Evolutionary conservation across 306 rosid species (phyloP).

Genomic region (Psophocarpus tetragonolobus): DNA sequence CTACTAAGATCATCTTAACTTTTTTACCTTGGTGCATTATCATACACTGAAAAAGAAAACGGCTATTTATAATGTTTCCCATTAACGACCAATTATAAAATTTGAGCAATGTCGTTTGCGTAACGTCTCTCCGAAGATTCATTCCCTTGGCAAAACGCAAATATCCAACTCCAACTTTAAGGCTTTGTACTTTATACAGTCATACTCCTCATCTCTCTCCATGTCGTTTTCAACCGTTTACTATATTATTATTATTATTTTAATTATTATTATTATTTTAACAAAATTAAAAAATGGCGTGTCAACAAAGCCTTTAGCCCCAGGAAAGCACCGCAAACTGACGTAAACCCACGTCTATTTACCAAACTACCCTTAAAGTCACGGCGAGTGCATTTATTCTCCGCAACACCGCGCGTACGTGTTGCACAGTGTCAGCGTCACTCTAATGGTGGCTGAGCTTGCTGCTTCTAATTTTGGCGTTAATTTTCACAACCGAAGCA

Average conservation of each 20-base stretch:
- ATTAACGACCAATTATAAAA: not conserved
- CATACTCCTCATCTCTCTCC: not conserved
- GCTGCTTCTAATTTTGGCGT: slow-evolving; percentile 20
- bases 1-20: slow-evolving; percentile 5
- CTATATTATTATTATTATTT: not conserved
- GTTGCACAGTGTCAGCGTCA: not conserved
- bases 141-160: slow-evolving; percentile 28
- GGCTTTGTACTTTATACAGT: slow-evolving; percentile 9
- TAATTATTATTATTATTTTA: not conserved
- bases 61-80: slow-evolving; percentile 16
- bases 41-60: slow-evolving; percentile 1
- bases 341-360: not conserved
- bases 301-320: slow-evolving; percentile 25
- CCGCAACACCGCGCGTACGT: slow-evolving; percentile 40
- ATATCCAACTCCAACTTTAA: slow-evolving; percentile 18
- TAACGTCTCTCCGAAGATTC: slow-evolving; percentile 48
- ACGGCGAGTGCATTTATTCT: slow-evolving; percentile 32
- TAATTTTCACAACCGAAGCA: slow-evolving; percentile 21
- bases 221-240: slow-evolving; percentile 35
- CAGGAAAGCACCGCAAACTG: slow-evolving; percentile 17
- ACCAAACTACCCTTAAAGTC: slow-evolving; percentile 31
- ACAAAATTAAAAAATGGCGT: not conserved
- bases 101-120: slow-evolving; percentile 32
- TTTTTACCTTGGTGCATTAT: not conserved
- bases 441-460: slow-evolving; percentile 4